A percentile compares a stretch with the other conserved stretches of the same genome.
phyloP scores from a whole-genome alignment of 176 grass and related monocot genomes.

The Ananas comosus region DNA sequence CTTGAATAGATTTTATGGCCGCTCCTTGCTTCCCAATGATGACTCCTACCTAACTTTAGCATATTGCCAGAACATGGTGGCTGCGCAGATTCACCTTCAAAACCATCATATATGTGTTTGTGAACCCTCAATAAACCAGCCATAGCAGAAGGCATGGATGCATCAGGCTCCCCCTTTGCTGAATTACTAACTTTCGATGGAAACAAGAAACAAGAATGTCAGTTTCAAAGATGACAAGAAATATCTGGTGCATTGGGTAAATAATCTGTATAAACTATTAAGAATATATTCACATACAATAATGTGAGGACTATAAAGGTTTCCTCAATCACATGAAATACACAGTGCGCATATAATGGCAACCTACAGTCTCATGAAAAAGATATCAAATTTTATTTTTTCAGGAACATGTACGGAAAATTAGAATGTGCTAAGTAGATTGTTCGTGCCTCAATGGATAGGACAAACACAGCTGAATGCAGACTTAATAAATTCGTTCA shows the following conservation, averaged over 20 bases:
- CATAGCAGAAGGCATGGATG: slow-evolving; percentile 60
- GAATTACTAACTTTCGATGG: slow-evolving; percentile 75
- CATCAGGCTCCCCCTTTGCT: slow-evolving; percentile 89
- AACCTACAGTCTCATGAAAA: too few species aligned
- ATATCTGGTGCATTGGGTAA: neutral
- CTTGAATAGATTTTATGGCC: slow-evolving; percentile 96
- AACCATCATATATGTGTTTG: slow-evolving; percentile 76
- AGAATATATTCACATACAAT: too few species aligned
- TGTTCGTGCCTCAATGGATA: too few species aligned
- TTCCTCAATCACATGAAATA: too few species aligned
- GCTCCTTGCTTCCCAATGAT: slow-evolving; percentile 93
- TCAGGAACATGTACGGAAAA: too few species aligned
- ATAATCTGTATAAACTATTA: neutral
- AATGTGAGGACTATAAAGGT: neutral
- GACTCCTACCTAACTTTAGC: slow-evolving; percentile 64
- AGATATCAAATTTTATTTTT: too few species aligned
- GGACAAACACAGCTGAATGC: too few species aligned
- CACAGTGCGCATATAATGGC: too few species aligned
- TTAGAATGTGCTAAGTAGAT: too few species aligned
- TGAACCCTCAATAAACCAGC: slow-evolving; percentile 91
- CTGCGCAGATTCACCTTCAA: slow-evolving; percentile 53
- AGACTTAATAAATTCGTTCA: too few species aligned
- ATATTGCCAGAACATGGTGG: slow-evolving; percentile 33
- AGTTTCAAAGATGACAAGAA: neutral
- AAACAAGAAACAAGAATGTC: slow-evolving; percentile 17